Percentiles rank a stretch among this genome's conserved stretches.
phyloP scores from a whole-genome alignment of 129 eudicot species.

The sunflower (Helianthus annuus) region HanXRQr2.0-SUNRISE NC_035435.2:163556792-163557291 shows the following conservation, averaged over 20 bases:
- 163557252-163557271: slow-evolving; percentile 29
- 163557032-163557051: background rate
- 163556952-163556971: background rate
- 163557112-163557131: background rate
- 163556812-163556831: no score
- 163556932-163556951: slow-evolving; percentile 8
- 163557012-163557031: background rate
- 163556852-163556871: background rate
- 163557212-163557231: slow-evolving; percentile 41
- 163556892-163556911: background rate
- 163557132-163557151: background rate
- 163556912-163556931: background rate
- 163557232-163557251: slow-evolving; percentile 30
- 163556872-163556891: background rate
- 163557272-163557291: slow-evolving; percentile 39
- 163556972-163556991: background rate
- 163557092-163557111: background rate
- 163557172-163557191: background rate
- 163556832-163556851: no score
- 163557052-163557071: background rate
- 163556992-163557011: background rate
- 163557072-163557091: background rate
- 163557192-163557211: slow-evolving; percentile 28
- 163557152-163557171: background rate
- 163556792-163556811: no score